Percentiles rank a stretch among this genome's conserved stretches.
Conservation (phyloP, 768 basidiomycete species). For the Leucogyrophana mollusca region DNA sequence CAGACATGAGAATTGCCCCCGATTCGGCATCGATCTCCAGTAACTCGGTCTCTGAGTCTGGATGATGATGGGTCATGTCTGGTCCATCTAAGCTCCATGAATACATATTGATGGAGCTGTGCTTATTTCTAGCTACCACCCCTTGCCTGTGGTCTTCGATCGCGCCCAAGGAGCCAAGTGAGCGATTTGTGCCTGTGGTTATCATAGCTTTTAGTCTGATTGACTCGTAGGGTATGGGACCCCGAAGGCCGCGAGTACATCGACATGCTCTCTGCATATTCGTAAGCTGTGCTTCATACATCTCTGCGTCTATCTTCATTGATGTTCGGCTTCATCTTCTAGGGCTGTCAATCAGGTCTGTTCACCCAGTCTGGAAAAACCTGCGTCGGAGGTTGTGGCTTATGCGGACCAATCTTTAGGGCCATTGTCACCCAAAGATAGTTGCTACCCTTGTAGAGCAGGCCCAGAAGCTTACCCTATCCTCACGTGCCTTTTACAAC, state of each 20-base stretch:
- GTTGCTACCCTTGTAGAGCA: slow-evolving; percentile 80
- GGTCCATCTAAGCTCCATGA: slow-evolving; percentile 22
- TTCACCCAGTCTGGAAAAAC: slow-evolving; percentile 16
- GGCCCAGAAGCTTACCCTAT: slow-evolving; percentile 87
- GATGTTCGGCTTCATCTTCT: slow-evolving; percentile 9
- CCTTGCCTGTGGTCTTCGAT: slow-evolving; percentile 93
- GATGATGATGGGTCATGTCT: slow-evolving; percentile 17
- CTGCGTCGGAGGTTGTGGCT: slow-evolving; percentile 9
- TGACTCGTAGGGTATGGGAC: slow-evolving; percentile 72
- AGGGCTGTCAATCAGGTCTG: slow-evolving; percentile 87
- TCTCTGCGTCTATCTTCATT: slow-evolving; percentile 9
- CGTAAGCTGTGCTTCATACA: slow-evolving; percentile 53
- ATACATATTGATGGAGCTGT: slow-evolving; percentile 35
- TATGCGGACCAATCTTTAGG: slow-evolving; percentile 37
- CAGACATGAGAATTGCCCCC: slow-evolving; percentile 13
- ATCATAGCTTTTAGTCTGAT: slow-evolving; percentile 5
- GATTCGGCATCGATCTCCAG: slow-evolving; percentile 18
- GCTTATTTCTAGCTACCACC: slow-evolving; percentile 82
- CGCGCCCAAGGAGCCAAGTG: slow-evolving; percentile 86
- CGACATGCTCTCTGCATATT: slow-evolving; percentile 97
- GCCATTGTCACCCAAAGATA: slow-evolving; percentile 91
- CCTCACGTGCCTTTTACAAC: slow-evolving; percentile 96
- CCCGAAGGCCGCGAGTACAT: slow-evolving; percentile 95
- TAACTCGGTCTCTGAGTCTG: slow-evolving; percentile 11
- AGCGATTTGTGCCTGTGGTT: slow-evolving; percentile 42